Evolutionary conservation across 805 yeast genomes (phyloP).

Genomic region (Allodekkera sacchari): DNA sequence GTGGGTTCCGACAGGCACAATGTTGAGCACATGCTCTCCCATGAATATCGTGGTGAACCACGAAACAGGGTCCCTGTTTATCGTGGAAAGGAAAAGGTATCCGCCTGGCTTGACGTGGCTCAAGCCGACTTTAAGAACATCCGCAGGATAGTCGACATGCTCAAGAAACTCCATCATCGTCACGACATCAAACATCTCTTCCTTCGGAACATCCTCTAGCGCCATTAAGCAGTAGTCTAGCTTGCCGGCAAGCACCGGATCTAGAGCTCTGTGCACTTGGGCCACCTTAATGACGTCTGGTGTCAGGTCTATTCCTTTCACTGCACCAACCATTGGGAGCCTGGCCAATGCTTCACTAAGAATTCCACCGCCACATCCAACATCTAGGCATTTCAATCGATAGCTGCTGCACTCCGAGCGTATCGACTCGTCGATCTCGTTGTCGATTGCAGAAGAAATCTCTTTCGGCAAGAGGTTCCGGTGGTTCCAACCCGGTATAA

Average conservation of each 20-base stretch:
- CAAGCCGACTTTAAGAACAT: conserved; percentile 62
- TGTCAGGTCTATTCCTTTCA: conserved; percentile 81
- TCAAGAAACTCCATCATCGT: conserved; percentile 94
- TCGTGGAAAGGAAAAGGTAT: conserved; percentile 79
- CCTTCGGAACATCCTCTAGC: conserved; percentile 44
- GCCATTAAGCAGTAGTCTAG: conserved; percentile 54
- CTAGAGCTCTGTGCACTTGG: conserved; percentile 51
- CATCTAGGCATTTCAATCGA: conserved; percentile 58
- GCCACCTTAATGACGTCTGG: conserved; percentile 80
- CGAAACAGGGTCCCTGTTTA: conserved; percentile 77
- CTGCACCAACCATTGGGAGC: conserved; percentile 49
- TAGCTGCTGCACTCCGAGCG: conserved; percentile 27
- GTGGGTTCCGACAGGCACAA: conserved; percentile 94
- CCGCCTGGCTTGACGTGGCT: conserved; percentile 71
- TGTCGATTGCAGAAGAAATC: conserved; percentile 37
- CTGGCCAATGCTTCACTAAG: conserved; percentile 83
- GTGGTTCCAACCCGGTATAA: conserved; percentile 68
- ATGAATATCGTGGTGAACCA: conserved; percentile 90
- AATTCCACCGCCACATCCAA: conserved; percentile 99
- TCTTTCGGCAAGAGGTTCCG: conserved; percentile 54
- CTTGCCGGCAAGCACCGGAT: conserved; percentile 46
- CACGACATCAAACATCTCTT: conserved; percentile 59
- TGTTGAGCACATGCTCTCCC: conserved; percentile 71
- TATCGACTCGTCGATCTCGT: conserved; percentile 42
- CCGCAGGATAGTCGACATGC: conserved; percentile 82